Evolutionary conservation across 2,329 filamentous ascomycete species (phyloP), one percentile per base, ranked within the genome.

Genomic region (Pseudogymnoascus sp.): DNA sequence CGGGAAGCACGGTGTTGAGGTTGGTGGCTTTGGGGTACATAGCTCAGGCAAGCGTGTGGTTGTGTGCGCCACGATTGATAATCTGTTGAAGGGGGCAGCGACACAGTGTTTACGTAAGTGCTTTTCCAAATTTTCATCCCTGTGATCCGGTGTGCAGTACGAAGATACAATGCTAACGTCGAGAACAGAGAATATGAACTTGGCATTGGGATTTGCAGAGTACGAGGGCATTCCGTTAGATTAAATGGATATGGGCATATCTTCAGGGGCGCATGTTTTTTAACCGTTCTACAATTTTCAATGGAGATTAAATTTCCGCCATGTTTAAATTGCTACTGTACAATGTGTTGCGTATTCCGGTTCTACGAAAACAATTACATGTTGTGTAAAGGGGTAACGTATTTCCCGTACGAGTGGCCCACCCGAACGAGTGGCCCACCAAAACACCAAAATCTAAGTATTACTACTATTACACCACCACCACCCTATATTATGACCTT

Each of bases 21-120:
- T 99, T 75, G 95, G 95, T 65, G 93, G 90, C 0, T 97, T 97
- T 72, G 92, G 91, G n/a, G 91, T 97, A 40, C 89, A 97, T 78
- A 91, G 85, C 69, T 86, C 85, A 21, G 93, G 93, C 64, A 95
- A 92, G 83, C 84, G 95, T 61, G 93, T 96, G 0, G 93, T 97
- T n/a, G 85, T 97, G 67, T 96, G 93, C 73, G 90, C 89, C 16
- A 96, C 90, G 2, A 96, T 97, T 71, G 93, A 97, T 77, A 96
- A 97, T 77, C 78, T 97, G 69, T 82, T 95, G 70, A 97, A 97
- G 84, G 93, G 93, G 65, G 93, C 93, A 62, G 90, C 90, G 5
- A 96, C 93, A 10, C 93, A 96, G 76, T 96, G 92, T 78, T 78
- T 96, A 75, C 93, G 88, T 91, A 83, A 83, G 88, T 87, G 61